Base-by-base conservation (phyloP, 176 grass and related monocot species). In the Urochloa ruziziensis region DNA sequence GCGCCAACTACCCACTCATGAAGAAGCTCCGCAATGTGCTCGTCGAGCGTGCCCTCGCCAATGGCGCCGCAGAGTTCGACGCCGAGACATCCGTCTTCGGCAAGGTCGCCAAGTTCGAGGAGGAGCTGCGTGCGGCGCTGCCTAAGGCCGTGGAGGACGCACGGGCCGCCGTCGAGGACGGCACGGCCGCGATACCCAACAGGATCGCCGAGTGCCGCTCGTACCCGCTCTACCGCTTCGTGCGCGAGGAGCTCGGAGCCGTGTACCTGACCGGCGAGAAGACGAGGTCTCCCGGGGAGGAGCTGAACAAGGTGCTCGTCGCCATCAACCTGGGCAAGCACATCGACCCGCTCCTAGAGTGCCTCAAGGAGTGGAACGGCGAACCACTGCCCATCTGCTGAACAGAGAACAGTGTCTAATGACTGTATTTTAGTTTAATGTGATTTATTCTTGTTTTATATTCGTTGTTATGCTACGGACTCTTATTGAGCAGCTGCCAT, bases 1-100 rank as follows among this genome's bases (percentile, higher is more conserved):
- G 85, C 52, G 36, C 73, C 5, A 93, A 86, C 72, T 93, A 93
- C 43, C 88, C 88, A 1, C 70, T 94, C 35, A 88, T 85, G 67
- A 89, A 91, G 88, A 94, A 94, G 86, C 82, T 94, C 16, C 83
- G 91, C 35, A 80, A 85, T 21, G 89, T 90, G 81, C 79, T 94
- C 42, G 91, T 94, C 21, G 91, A 94, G 81, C 66, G 81, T 9
- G 91, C 91, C 34, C 83, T 94, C 34, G 63, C 18, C 48, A 94
- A 94, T 14, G 88, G 88, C 29, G 48, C 61, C 3, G 80, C 40
- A 21, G 91, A 94, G 80, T 61, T 87, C 64, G 54, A 83, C 28
- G 48, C 74, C 0, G 79, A 80, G 27, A 94, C 85, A 0, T 94
- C 91, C 18, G 84, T 94, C 16, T 86, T 94, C 42, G 76, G 75